These are phyloP conservation scores for Dipodascus albidus DNA, from an alignment of 805 yeast species.

Conservation along the genomic window DNA sequence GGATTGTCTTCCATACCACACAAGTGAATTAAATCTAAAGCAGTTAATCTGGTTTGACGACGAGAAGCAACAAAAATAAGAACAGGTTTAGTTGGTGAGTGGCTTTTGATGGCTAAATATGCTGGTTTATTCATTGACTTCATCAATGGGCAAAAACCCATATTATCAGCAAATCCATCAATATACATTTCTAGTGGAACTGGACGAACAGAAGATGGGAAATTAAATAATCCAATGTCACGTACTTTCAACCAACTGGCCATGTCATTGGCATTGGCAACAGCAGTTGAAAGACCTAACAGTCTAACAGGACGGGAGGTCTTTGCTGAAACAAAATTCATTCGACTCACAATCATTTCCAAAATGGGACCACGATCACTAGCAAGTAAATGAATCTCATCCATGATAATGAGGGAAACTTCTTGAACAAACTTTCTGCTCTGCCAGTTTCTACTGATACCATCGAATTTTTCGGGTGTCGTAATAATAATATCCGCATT, in stretches of 20 bases:
- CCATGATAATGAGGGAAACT: slow-evolving; percentile 70
- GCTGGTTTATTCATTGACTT: slow-evolving; percentile 85
- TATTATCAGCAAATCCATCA: slow-evolving; percentile 74
- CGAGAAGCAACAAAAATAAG: slow-evolving; percentile 78
- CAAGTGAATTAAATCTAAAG: slow-evolving; percentile 63
- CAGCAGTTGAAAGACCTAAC: slow-evolving; percentile 77
- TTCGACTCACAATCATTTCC: slow-evolving; percentile 82
- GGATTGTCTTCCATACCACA: slow-evolving; percentile 76
- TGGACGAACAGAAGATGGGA: slow-evolving; percentile 74
- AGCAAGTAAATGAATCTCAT: slow-evolving; percentile 73
- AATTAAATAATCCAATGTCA: slow-evolving; percentile 54
- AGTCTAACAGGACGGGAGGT: slow-evolving; percentile 53
- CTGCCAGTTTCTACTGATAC: slow-evolving; percentile 80
- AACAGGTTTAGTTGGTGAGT: slow-evolving; percentile 77
- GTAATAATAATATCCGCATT: slow-evolving; percentile 69
- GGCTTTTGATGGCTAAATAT: slow-evolving; percentile 83
- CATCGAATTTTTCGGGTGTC: slow-evolving; percentile 81
- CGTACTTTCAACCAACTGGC: slow-evolving; percentile 76
- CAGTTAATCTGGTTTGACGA: slow-evolving; percentile 71
- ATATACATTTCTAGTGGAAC: slow-evolving; percentile 81
- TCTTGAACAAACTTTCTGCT: slow-evolving; percentile 64
- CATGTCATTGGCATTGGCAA: slow-evolving; percentile 75
- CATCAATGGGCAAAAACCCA: slow-evolving; percentile 77
- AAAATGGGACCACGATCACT: slow-evolving; percentile 80
- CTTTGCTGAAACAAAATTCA: slow-evolving; percentile 57